A percentile compares a stretch with the other conserved stretches of the same genome.
Evolutionary conservation across 768 basidiomycete genomes (phyloP).

Genomic region (Tulasnella sp.): DNA sequence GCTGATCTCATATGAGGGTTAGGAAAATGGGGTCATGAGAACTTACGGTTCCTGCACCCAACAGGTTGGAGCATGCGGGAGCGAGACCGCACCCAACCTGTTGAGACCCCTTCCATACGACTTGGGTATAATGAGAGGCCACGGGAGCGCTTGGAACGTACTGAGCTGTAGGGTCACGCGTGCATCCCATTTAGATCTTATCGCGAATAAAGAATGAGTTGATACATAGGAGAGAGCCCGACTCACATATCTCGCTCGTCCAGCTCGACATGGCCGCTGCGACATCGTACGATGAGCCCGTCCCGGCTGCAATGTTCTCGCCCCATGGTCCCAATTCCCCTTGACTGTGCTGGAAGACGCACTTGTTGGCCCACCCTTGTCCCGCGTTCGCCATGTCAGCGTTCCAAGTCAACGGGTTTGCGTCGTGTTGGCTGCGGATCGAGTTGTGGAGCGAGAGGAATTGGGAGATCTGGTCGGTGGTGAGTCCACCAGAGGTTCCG

Average conservation of each 20-base stretch:
- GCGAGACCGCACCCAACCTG: constrained; percentile 42
- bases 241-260: constrained; percentile 58
- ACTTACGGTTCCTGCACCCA: constrained; percentile 28
- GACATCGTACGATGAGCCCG: constrained; percentile 42
- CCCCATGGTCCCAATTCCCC: constrained; percentile 54
- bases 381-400: constrained; percentile 49
- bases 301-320: constrained; percentile 70
- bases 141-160: constrained; percentile 48
- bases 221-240: too few relatives aligned
- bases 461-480: constrained; percentile 37
- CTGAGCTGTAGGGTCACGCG: constrained; percentile 30
- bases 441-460: constrained; percentile 55
- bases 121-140: constrained; percentile 61
- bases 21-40: neutral
- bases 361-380: constrained; percentile 55
- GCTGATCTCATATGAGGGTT: neutral
- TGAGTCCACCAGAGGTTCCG: neutral
- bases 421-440: constrained; percentile 52
- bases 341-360: constrained; percentile 57
- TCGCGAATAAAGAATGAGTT: neutral
- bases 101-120: constrained; percentile 60
- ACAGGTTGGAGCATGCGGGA: constrained; percentile 45
- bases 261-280: constrained; percentile 42
- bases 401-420: constrained; percentile 52
- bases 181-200: neutral